These are phyloP conservation scores for Exsudoporus frostii DNA, from an alignment of 768 basidiomycete species.

Conservation along the genomic window DNA sequence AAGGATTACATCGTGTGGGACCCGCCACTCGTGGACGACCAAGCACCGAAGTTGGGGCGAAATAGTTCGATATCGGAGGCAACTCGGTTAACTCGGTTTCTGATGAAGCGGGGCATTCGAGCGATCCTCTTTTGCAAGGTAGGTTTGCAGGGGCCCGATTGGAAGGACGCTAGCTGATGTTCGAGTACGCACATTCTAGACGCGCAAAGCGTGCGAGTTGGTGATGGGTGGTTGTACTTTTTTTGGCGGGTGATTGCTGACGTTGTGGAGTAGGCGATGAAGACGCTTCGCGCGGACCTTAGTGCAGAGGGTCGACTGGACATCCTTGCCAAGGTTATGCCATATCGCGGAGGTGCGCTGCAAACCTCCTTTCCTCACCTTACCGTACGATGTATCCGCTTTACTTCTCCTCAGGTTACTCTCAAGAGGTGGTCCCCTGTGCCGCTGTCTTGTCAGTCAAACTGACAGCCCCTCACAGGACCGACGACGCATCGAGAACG, in stretches of 20 bases:
- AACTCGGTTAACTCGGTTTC: slow-evolving; percentile 65
- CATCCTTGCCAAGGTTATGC: slow-evolving; percentile 69
- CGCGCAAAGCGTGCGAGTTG: slow-evolving; percentile 78
- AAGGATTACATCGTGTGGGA: slow-evolving; percentile 85
- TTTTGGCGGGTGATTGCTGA: background rate
- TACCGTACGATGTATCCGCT: background rate
- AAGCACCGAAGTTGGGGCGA: slow-evolving; percentile 52
- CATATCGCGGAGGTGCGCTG: slow-evolving; percentile 75
- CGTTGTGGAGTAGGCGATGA: slow-evolving; percentile 62
- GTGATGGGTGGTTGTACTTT: slow-evolving; percentile 37
- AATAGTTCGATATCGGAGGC: slow-evolving; percentile 65
- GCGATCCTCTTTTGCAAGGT: slow-evolving; percentile 91
- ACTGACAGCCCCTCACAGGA: slow-evolving; percentile 44
- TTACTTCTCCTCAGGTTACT: slow-evolving; percentile 52
- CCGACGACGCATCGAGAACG: slow-evolving; percentile 76
- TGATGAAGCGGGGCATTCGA: slow-evolving; percentile 79
- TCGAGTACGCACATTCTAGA: slow-evolving; percentile 37
- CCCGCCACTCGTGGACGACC: slow-evolving; percentile 53
- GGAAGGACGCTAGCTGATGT: background rate
- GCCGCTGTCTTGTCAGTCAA: background rate
- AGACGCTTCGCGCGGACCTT: slow-evolving; percentile 65
- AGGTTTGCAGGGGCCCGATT: background rate
- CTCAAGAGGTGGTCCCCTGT: slow-evolving; percentile 48
- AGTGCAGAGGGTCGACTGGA: slow-evolving; percentile 74
- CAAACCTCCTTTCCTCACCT: background rate